Base-by-base conservation (phyloP, 805 yeast genomes). In the Suhomyces kilbournensis region DNA sequence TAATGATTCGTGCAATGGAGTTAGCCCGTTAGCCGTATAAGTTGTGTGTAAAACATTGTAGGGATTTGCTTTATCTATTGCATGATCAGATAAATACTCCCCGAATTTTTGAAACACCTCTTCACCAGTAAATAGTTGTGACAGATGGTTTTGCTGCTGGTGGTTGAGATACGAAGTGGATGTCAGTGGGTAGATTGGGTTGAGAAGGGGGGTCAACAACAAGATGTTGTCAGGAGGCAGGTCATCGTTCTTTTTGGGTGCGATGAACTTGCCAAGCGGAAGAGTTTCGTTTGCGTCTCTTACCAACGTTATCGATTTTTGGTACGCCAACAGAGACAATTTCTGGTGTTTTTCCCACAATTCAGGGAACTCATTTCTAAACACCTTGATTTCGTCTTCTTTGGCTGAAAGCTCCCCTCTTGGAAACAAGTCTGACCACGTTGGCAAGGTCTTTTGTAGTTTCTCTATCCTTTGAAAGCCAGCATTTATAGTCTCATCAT, bases 31-130 rank as follows among this genome's bases (percentile, higher is more conserved):
- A 4, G 78, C 85, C 0, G 86, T 81, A 58, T 83, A 83, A 2
- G 84, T 77, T 1, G 85, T 79, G 60, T 83, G 87, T 8, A 76
- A 60, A 1, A 83, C 81, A 52, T 78, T 78, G 56, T 77, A 81
- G 3, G 75, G 62, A 10, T 57, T 62, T 19, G 59, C 57, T 20
- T 55, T 52, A 39, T 60, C 62, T 5, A 56, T 56, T 2, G 66
- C 62, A 48, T 74, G 76, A 39, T 71, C 65, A 7, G 81, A 70
- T 19, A 82, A 57, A 46, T 70, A 58, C 19, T 72, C 70, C 7
- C 86, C 86, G 59, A 82, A 79, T 38, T 77, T 75, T 55, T 74
- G 75, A 55, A 82, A 79, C 5, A 80, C 79, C 49, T 78, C 83
- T 56, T 81, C 84, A 2, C 83, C 83, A 3, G 68, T 56, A 57